These are phyloP conservation scores for Oryza glaberrima DNA, from an alignment of 176 grass and related monocot genomes.

Conservation along the genomic window DNA sequence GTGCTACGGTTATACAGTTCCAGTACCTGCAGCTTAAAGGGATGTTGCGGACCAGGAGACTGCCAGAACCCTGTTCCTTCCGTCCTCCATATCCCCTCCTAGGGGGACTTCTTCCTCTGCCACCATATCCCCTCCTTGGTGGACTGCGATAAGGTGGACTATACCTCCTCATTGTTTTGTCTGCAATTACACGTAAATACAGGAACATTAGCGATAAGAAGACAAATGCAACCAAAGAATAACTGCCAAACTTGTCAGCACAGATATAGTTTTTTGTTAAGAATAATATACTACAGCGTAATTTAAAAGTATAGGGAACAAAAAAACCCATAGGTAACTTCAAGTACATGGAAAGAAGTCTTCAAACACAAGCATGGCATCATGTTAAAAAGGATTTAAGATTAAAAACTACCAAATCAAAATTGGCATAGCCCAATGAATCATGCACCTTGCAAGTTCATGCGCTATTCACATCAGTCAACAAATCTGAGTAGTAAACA, in stretches of 20 bases:
- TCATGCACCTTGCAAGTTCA: background rate
- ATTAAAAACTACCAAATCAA: background rate
- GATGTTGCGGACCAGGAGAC: constrained; percentile 48
- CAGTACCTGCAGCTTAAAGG: constrained; percentile 73
- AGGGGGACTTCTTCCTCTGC: constrained; percentile 62
- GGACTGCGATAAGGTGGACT: constrained; percentile 82
- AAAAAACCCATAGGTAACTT: background rate
- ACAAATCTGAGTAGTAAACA: background rate
- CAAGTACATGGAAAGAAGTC: background rate
- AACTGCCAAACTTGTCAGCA: no score
- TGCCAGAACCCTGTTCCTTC: constrained; percentile 51
- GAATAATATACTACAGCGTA: background rate
- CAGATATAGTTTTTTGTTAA: background rate
- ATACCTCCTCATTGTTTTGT: constrained; percentile 80
- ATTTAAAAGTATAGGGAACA: background rate
- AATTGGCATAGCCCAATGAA: background rate
- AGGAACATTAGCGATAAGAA: background rate
- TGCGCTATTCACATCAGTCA: constrained; percentile 11
- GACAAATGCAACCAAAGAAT: background rate
- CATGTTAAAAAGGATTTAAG: background rate
- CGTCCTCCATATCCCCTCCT: constrained; percentile 74
- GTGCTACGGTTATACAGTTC: background rate
- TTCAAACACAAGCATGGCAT: background rate
- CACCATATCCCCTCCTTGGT: constrained; percentile 68
- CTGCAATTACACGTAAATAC: constrained; percentile 11